Conservation (phyloP, 345 rosid genomes). For the Citrus trifoliata region DNA sequence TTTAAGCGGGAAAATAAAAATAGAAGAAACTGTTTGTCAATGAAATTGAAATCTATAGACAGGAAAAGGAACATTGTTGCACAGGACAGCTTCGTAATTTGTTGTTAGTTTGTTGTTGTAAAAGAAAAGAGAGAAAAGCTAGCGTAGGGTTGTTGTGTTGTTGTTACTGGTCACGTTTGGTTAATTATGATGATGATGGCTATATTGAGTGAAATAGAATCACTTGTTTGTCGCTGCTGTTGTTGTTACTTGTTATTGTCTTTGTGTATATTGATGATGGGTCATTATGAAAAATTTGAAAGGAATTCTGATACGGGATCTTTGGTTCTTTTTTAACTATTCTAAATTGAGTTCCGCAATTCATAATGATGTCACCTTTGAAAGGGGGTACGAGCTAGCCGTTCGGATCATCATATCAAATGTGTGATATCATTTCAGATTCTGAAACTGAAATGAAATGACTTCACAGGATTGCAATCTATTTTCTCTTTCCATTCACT, state of each 20-base stretch:
- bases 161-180: conserved; percentile 3
- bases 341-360: not conserved
- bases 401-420: not conserved
- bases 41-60: not conserved
- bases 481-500: not conserved
- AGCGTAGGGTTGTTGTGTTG: not conserved
- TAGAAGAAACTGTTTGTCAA: not conserved
- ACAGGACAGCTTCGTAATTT: not conserved
- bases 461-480: conserved; percentile 21
- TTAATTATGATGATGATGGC: conserved; percentile 20
- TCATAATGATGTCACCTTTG: conserved; percentile 14
- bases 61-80: not conserved
- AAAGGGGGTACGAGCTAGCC: not conserved
- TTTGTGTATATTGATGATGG: conserved; percentile 40
- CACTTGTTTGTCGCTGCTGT: conserved; percentile 8
- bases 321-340: not conserved
- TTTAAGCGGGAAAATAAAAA: conserved; percentile 10
- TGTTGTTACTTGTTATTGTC: not conserved
- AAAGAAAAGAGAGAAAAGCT: not conserved
- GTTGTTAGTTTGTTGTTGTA: conserved; percentile 5
- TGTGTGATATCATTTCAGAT: conserved; percentile 16
- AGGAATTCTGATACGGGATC: conserved; percentile 19
- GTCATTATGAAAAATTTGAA: conserved; percentile 40
- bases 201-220: conserved; percentile 20
- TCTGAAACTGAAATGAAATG: conserved; percentile 31